Evolutionary conservation across 257 asterid genomes (phyloP), one percentile per base, ranked within the genome.

Genomic region (Schizonepeta tenuifolia): DNA sequence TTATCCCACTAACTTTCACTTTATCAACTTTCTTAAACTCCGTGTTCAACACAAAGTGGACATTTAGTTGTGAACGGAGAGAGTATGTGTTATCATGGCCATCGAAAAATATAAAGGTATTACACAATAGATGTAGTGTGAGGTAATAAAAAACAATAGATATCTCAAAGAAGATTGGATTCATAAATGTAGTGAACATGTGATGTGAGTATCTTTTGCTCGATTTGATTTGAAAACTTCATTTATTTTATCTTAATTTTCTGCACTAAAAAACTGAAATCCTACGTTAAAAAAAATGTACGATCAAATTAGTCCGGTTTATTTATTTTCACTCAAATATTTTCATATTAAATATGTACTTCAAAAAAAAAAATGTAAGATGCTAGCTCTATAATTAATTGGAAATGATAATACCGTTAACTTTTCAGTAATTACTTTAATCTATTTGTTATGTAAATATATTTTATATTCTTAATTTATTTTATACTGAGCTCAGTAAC

Each of bases 401-500:
- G 6, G 24, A 51, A 51, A 51, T 51, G 9, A 57, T 26, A 3
- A 9, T 26, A 5, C 3, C 3, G 21, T 7, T 14, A 33, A 62
- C 67, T 36, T 35, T 36, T 18, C 18, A 38, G 53, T 40, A 17
- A 12, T 61, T 61, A 3, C n/a, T 36, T 28, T 40, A 17, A 17
- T 61, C 6, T 62, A 20, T 62, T 31, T 18, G 12, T 15, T 18
- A 40, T 15, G 68, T 18, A 62, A 38, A 26, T 1, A 18, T 18
- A 10, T 62, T 62, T 17, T 36, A 36, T 8, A 36, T 17, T 5
- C 49, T 40, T 40, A 8, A 41, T 38, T 17, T 18, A 21, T 46
- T 22, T 18, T 26, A 17, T 18, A 1, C 9, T 10, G 8, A 57
- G 46, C 66, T 26, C n/a, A n/a, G 65, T 28, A 75, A 75, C 80